Evolutionary conservation across 257 asterid genomes (phyloP), one percentile per base, ranked within the genome.

Genomic region (Craterostigma plantagineum): DNA sequence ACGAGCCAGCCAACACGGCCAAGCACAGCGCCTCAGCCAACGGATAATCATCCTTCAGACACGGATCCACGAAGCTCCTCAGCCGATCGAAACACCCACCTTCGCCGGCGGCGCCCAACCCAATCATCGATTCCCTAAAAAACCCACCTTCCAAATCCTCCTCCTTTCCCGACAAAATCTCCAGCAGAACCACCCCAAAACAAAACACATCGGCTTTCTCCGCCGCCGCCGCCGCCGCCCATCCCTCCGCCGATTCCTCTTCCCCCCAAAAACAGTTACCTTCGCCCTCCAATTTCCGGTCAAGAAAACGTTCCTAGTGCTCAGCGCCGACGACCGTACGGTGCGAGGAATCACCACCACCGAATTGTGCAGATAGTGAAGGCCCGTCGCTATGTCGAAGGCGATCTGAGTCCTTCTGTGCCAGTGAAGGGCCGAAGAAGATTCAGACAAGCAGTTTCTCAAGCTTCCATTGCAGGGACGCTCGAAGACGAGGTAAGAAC

Each of bases 1-100:
- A 82, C 3, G 94, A 77, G 35, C 76, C 72, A 16, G 81, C 94
- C n/a, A 82, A 58, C 13, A 82, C 84, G 8, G 77, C 77, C 14
- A 82, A 50, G 47, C 92, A 82, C 48, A 82, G 45, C 0, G 92
- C 90, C 67, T 75, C 94, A 0, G 84, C 81, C 2, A 81, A 27
- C 3, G 90, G 79, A 51, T 81, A 81, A 60, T 78, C 84, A 38
- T 68, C 84, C 53, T 58, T 78, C 50, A 81, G 15, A 39, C 65
- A 35, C 44, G 75, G 77, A 66, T 82, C 92, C 50, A 78, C 63
- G 11, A 75, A 75, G 14, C 18, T 61, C 62, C 72, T 81, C 51
- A 78, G 51, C 39, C 68, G 76, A 59, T 75, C 82, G 53, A 78
- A 82, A 47, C 90, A 82, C 0, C 87, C 73, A 11, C 76, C 76